phyloP scores from a whole-genome alignment of 768 basidiomycete genomes.

The Xanthoconium stramineum region DNA sequence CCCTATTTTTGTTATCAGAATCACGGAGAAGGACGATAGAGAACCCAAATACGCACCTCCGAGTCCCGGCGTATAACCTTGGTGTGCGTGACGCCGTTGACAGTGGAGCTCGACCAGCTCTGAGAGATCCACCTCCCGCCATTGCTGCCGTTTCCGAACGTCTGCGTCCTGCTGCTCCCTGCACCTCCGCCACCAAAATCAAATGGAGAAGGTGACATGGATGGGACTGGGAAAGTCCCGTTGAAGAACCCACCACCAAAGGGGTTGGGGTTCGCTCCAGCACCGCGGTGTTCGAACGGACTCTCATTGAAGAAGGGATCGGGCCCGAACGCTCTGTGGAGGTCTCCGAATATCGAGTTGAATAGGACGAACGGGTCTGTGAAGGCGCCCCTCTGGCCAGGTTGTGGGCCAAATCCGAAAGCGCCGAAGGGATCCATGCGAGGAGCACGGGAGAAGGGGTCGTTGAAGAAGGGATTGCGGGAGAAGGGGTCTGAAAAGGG shows the following conservation, averaged over 20 bases:
- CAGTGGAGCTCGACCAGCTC: slow-evolving; percentile 51
- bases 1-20: slow-evolving; percentile 44
- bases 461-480: slow-evolving; percentile 13
- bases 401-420: slow-evolving; percentile 18
- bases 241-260: slow-evolving; percentile 14
- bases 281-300: slow-evolving; percentile 15
- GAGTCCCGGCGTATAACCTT: slow-evolving; percentile 54
- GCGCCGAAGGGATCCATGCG: slow-evolving; percentile 27
- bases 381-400: slow-evolving; percentile 36
- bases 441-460: slow-evolving; percentile 20
- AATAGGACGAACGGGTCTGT: slow-evolving; percentile 77
- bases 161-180: slow-evolving; percentile 11
- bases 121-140: slow-evolving; percentile 46
- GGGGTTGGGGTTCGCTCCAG: slow-evolving; percentile 9
- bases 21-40: neutral
- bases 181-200: slow-evolving; percentile 15
- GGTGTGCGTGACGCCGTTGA: slow-evolving; percentile 68
- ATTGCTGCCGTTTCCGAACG: slow-evolving; percentile 6
- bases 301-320: slow-evolving; percentile 36
- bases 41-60: slow-evolving; percentile 42
- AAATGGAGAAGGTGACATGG: slow-evolving; percentile 8
- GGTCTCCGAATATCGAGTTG: slow-evolving; percentile 62
- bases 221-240: neutral
- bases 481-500: slow-evolving; percentile 21
- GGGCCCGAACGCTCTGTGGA: slow-evolving; percentile 32